These are phyloP conservation scores for Endoconidiophora polonica DNA, from an alignment of 2,329 filamentous ascomycete genomes.

Conservation along the genomic window DNA sequence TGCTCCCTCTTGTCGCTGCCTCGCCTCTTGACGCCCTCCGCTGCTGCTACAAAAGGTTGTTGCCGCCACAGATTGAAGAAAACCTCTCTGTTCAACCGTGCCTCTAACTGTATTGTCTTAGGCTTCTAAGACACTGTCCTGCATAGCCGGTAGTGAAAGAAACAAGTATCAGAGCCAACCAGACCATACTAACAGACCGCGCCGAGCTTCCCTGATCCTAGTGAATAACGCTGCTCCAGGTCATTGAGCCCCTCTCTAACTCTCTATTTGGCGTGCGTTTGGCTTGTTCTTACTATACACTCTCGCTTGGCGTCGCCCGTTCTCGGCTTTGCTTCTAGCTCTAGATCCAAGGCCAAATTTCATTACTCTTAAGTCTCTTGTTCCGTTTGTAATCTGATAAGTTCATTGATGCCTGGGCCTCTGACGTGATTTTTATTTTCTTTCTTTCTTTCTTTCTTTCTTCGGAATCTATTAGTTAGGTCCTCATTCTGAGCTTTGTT, in stretches of 20 bases:
- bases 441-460: not conserved
- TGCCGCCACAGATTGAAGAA: too few relatives aligned
- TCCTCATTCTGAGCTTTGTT: not conserved
- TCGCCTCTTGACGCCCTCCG: too few relatives aligned
- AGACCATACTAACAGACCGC: too few relatives aligned
- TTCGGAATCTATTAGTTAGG: not conserved
- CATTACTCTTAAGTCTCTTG: not conserved
- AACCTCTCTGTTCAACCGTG: too few relatives aligned
- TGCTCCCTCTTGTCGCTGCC: too few relatives aligned
- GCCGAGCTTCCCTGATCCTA: too few relatives aligned
- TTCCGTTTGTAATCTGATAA: not conserved
- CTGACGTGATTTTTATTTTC: not conserved
- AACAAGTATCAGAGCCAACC: too few relatives aligned
- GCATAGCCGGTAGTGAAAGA: too few relatives aligned
- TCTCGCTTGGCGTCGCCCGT: constrained; percentile 7
- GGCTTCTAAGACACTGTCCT: too few relatives aligned
- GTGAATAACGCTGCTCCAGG: too few relatives aligned
- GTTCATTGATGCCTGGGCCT: not conserved
- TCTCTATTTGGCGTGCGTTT: not conserved
- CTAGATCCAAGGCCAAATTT: not conserved
- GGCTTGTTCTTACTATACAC: not conserved
- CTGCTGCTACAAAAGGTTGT: too few relatives aligned
- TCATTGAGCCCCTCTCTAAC: not conserved
- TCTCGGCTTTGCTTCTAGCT: constrained; percentile 4
- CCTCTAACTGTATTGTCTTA: too few relatives aligned